These are phyloP conservation scores for Leishmania martiniquensis DNA, from an alignment of 208 protist genomes.

Conservation along the genomic window DNA sequence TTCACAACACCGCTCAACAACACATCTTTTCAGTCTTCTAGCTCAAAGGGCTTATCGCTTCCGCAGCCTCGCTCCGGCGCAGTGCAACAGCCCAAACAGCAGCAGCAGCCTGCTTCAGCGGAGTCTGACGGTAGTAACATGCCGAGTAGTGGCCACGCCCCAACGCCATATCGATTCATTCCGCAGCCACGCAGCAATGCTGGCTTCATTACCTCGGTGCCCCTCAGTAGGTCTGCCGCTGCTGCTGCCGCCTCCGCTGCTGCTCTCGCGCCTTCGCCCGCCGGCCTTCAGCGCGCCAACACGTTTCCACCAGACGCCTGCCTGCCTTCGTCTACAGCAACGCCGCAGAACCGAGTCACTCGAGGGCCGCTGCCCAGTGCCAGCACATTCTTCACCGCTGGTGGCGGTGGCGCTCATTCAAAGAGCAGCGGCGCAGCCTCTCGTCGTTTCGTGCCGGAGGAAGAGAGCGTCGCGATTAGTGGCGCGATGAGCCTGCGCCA, in stretches of 20 bases:
- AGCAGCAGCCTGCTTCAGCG: background rate
- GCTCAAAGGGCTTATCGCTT: background rate
- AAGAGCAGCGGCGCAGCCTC: background rate
- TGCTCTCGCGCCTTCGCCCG: background rate
- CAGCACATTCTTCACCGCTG: slow-evolving; percentile 5
- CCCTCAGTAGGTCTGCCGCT: background rate
- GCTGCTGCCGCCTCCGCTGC: background rate
- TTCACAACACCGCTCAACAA: background rate
- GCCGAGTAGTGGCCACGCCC: background rate
- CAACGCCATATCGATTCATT: background rate
- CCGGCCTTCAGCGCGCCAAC: slow-evolving; percentile 1
- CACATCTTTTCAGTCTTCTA: slow-evolving; percentile 1
- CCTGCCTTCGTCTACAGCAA: background rate
- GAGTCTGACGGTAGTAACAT: background rate
- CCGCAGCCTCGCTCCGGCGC: slow-evolving; percentile 9
- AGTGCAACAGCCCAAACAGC: background rate
- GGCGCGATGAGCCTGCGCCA: slow-evolving; percentile 6
- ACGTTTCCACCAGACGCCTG: background rate
- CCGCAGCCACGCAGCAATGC: slow-evolving; percentile 14
- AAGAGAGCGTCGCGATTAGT: background rate
- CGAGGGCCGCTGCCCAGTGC: background rate
- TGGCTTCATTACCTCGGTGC: background rate
- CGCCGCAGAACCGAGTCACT: background rate
- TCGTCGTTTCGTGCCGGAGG: background rate
- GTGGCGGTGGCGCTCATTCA: background rate